phyloP scores from a whole-genome alignment of 345 rosid species.

The Ricinus communis region DNA sequence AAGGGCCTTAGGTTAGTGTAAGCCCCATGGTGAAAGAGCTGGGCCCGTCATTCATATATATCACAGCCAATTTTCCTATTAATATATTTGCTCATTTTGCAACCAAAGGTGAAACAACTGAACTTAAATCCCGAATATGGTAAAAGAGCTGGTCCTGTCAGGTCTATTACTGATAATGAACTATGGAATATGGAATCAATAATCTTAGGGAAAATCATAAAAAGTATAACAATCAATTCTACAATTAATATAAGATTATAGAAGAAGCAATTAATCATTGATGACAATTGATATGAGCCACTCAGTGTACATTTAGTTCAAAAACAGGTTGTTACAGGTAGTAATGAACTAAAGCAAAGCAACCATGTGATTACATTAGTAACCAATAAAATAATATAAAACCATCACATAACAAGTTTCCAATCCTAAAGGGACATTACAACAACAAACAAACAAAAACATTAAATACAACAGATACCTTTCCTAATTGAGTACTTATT shows the following conservation, averaged over 20 bases:
- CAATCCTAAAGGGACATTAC: not conserved
- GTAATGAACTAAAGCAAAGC: not conserved
- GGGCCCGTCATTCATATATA: not conserved
- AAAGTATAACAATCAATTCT: not conserved
- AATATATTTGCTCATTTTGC: not conserved
- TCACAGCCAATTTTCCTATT: not conserved
- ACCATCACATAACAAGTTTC: not conserved
- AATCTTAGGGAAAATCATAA: not conserved
- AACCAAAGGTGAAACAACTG: no score
- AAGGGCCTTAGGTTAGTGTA: not conserved
- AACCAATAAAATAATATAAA: not conserved
- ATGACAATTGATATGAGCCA: not conserved
- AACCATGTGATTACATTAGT: not conserved
- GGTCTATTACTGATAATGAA: not conserved
- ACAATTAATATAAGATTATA: not conserved
- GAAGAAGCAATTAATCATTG: not conserved
- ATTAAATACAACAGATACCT: constrained; percentile 41
- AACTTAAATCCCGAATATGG: no score
- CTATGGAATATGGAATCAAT: not conserved
- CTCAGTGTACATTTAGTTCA: not conserved
- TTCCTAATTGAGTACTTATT: constrained; percentile 71
- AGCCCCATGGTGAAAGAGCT: not conserved
- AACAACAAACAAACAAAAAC: not conserved
- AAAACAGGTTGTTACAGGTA: not conserved
- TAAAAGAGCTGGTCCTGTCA: no score